phyloP scores from a whole-genome alignment of 73 alveolate species.

The Tetrahymena elliotti region DNA sequence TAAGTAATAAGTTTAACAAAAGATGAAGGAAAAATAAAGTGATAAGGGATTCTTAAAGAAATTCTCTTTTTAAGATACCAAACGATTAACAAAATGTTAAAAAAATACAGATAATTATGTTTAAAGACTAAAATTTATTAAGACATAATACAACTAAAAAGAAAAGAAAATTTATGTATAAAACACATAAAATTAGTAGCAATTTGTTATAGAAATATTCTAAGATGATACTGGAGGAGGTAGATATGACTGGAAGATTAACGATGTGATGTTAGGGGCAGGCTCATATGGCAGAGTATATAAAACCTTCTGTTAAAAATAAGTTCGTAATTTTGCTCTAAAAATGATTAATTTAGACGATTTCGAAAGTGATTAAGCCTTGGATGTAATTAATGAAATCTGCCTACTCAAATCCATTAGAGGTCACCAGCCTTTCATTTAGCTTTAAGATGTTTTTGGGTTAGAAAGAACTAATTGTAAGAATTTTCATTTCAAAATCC shows the following conservation, averaged over 20 bases:
- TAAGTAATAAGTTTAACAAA: not conserved
- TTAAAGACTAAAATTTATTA: not conserved
- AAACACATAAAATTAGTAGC: not conserved
- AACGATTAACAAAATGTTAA: not conserved
- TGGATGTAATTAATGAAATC: not conserved
- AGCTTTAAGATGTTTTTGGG: not conserved
- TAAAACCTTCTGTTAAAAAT: not conserved
- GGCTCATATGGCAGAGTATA: not conserved
- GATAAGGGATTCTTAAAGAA: not conserved
- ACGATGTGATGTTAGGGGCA: not conserved
- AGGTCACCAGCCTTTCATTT: not conserved
- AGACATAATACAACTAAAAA: not conserved
- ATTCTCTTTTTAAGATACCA: not conserved
- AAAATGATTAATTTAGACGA: not conserved
- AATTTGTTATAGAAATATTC: not conserved
- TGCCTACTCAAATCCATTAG: not conserved
- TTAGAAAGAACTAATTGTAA: not conserved
- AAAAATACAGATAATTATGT: not conserved
- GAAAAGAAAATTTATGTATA: not conserved
- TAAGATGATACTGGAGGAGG: not conserved
- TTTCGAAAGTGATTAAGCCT: not conserved
- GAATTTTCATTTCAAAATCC: not conserved
- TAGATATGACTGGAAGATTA: not conserved
- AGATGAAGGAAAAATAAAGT: not conserved
- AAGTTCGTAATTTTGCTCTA: not conserved